Evolutionary conservation across 257 asterid species (phyloP), one percentile per base, ranked within the genome.

Genomic region (Gentiana macrophylla): DNA sequence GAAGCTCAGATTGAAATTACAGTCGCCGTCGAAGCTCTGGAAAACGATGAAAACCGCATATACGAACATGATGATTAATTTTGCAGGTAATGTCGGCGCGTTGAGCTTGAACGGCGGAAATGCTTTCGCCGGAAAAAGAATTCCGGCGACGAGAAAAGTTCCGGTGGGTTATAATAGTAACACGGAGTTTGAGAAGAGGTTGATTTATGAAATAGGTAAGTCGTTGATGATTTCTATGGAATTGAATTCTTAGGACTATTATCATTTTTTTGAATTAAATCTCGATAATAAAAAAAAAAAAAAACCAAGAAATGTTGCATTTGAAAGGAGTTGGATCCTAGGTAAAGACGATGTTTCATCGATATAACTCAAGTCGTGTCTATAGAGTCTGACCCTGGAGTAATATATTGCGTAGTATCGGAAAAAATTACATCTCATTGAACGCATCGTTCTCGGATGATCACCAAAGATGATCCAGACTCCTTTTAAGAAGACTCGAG

Each of bases 161-260:
- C 37, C 52, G 24, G 55, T 52, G 64, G 49, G 47, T n/a, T 71
- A 67, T 36, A 24, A 24, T 24, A 61, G 84, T 0, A 72, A 59
- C 13, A 49, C 58, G 1, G 84, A 81, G 57, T 78, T 81, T 35
- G 84, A 81, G 9, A 81, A 78, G 52, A 66, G 88, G 61, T 74
- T 81, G 47, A 52, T 81, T 32, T 66, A 70, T 15, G 88, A 81
- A 82, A 81, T 81, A 1, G 77, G 75, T 48, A 81, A 81, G 55
- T 70, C 80, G 46, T 67, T 78, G 77, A 72, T 69, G 56, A 47
- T 75, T 56, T 70, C 88, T 12, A 57, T 47, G 37, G 88, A 80
- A 50, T 67, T 81, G 64, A 32, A 24, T 3, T 35, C 57, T 8
- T 32, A 50, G 4, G 24, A 4, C 2, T 9, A 48, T 48, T 48